Base-by-base conservation (phyloP, 1,284 basidiomycete genomes). In the Heterobasidion occidentale region DNA sequence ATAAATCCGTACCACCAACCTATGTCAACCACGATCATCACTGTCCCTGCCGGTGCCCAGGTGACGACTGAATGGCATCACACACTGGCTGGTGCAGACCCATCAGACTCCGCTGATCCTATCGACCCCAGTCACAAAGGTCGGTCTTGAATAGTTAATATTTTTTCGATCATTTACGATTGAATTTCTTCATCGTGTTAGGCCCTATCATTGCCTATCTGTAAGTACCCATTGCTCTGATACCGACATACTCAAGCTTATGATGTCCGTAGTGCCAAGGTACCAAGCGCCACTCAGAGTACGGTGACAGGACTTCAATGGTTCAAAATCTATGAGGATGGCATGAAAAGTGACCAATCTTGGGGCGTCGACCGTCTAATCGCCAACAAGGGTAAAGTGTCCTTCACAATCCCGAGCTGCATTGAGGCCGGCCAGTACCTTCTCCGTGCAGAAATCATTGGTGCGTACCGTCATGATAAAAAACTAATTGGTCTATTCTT, bases 1-100 rank as follows among this genome's bases (percentile, higher is more conserved):
- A 81, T 82, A 63, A 83, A 81, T 64, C 79, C 80, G 0, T 81
- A 79, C 66, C 75, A 80, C 68, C 68, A 76, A 62, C 77, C 78
- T 9, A 67, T 85, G 58, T 73, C 81, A 48, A 67, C 73, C 54
- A 62, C 72, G 11, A 65, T 84, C 63, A 74, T 86, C 67, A 67
- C 69, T 42, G 75, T 80, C 33, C 68, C 83, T 52, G 72, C 79
- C 57, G 80, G 80, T 15, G 64, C 75, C 5, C 71, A 70, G 58
- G 73, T 83, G 15, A 80, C 77, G 7, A 73, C 79, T 9, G 77
- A 81, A 62, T 82, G 74, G 72, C 79, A 80, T 61, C 78, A 80
- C 64, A 77, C 75, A 1, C 67, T 81, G 9, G 60, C 62, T 14
- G 77, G 77, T 51, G 77, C 75, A 1, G 71, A 74, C 56, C 68